phyloP scores from a whole-genome alignment of 768 basidiomycete genomes.

The Pisolithus tinctorius region DNA sequence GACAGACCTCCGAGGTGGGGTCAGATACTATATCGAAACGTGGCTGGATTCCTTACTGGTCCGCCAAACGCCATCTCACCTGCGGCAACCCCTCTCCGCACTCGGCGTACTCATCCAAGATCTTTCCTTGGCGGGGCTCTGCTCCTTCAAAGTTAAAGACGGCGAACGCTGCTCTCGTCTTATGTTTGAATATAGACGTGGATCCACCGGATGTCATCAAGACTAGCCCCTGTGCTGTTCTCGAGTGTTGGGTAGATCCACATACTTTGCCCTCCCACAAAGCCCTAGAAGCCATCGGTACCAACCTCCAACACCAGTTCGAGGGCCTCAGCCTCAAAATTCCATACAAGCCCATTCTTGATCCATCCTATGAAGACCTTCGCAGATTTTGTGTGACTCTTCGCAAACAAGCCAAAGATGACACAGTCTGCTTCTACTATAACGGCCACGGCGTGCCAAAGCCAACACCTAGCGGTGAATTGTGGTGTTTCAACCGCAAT shows the following conservation, averaged over 20 bases:
- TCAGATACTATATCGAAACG: constrained; percentile 54
- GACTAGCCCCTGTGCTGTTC: constrained; percentile 89
- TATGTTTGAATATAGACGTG: constrained; percentile 95
- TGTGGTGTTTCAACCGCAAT: constrained; percentile 97
- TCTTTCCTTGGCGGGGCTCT: constrained; percentile 73
- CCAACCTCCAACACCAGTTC: constrained; percentile 91
- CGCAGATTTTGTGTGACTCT: constrained; percentile 78
- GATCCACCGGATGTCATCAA: constrained; percentile 98
- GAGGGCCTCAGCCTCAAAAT: constrained; percentile 94
- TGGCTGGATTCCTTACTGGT: constrained; percentile 68
- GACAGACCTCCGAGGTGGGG: constrained; percentile 26
- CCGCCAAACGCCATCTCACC: constrained; percentile 84
- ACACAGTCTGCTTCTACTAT: constrained; percentile 93
- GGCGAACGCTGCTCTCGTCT: constrained; percentile 76
- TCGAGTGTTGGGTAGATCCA: constrained; percentile 98
- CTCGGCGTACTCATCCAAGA: constrained; percentile 57
- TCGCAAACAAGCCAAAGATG: constrained; percentile 86
- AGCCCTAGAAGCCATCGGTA: constrained; percentile 89
- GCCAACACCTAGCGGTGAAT: constrained; percentile 89
- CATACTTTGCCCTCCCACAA: constrained; percentile 87
- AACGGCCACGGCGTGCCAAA: constrained; percentile 98
- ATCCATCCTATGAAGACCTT: constrained; percentile 92
- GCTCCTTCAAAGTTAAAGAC: constrained; percentile 87
- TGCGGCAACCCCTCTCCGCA: constrained; percentile 79
- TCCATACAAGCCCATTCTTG: constrained; percentile 88